A percentile compares a stretch with the other conserved stretches of the same genome.
phyloP scores from a whole-genome alignment of 2,329 filamentous ascomycete species.

The Verticillium isaacii region DNA sequence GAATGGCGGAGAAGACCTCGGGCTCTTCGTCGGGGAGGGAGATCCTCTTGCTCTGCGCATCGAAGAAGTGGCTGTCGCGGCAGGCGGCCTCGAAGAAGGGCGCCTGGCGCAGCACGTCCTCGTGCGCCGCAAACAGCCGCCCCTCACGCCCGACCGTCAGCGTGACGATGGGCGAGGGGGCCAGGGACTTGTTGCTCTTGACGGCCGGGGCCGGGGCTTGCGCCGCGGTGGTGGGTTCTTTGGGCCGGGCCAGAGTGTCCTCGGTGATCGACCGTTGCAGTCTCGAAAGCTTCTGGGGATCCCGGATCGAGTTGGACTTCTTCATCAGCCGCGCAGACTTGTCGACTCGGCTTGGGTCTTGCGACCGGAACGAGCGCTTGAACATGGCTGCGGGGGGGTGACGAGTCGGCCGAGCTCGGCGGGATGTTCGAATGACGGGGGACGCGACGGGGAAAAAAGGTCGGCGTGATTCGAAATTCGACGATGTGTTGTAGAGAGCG shows the following conservation, averaged over 20 bases:
- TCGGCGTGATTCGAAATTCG: constrained; percentile 6
- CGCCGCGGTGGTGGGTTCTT: constrained; percentile 15
- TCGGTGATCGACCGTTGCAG: constrained; percentile 77
- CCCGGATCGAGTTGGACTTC: constrained; percentile 53
- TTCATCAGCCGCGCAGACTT: constrained; percentile 86
- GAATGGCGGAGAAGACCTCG: constrained; percentile 86
- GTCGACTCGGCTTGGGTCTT: constrained; percentile 63
- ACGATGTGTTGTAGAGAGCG: constrained; percentile 37
- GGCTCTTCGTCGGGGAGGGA: constrained; percentile 74
- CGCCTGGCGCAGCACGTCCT: constrained; percentile 83
- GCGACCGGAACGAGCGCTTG: constrained; percentile 82
- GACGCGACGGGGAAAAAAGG: constrained; percentile 25
- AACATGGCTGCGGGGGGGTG: constrained; percentile 63
- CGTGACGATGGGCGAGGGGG: constrained; percentile 73
- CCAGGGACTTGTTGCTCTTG: constrained; percentile 21
- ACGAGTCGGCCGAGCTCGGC: constrained; percentile 10
- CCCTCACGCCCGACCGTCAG: constrained; percentile 79
- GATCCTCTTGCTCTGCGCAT: constrained; percentile 72
- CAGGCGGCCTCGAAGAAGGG: constrained; percentile 75
- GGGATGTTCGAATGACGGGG: constrained; percentile 22
- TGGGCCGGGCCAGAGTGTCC: constrained; percentile 35
- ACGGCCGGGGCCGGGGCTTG: constrained; percentile 41
- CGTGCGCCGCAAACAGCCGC: constrained; percentile 90
- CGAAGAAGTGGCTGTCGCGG: constrained; percentile 63
- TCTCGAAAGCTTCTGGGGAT: constrained; percentile 76